Evolutionary conservation across 1,139 yeast genomes (phyloP).

Genomic region (Suhomyces taliae): DNA sequence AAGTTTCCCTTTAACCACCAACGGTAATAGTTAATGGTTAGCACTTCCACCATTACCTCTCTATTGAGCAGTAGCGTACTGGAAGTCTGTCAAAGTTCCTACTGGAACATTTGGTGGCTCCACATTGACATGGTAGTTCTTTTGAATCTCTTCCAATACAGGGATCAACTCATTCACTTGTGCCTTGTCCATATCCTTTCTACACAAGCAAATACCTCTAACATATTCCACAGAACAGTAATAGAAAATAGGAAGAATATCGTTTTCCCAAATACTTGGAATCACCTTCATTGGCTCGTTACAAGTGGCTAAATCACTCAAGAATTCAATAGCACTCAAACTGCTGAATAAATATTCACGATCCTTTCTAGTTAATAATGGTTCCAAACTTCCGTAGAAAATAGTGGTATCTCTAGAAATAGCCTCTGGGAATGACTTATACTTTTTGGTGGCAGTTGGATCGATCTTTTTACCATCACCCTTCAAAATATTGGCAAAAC

Average conservation of each 20-base stretch:
- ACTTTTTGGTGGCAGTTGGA: conserved; percentile 52
- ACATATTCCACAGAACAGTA: conserved; percentile 70
- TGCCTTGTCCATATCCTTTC: conserved; percentile 45
- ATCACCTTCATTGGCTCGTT: conserved; percentile 49
- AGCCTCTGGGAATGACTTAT: conserved; percentile 42
- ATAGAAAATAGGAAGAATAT: conserved; percentile 57
- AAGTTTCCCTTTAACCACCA: too few species aligned
- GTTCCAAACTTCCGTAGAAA: conserved; percentile 61
- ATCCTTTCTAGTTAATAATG: conserved; percentile 48
- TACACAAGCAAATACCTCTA: conserved; percentile 47
- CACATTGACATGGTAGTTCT: conserved; percentile 33
- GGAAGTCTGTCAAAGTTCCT: conserved; percentile 39
- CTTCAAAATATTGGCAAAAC: conserved; percentile 46
- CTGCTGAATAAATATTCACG: conserved; percentile 55
- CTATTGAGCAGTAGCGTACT: conserved; percentile 2
- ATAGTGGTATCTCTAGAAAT: conserved; percentile 62
- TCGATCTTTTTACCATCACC: conserved; percentile 58
- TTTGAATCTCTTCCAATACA: conserved; percentile 32
- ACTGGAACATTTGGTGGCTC: conserved; percentile 35
- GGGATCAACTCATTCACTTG: conserved; percentile 32
- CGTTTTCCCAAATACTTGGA: conserved; percentile 57
- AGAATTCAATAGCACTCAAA: conserved; percentile 60
- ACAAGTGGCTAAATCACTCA: conserved; percentile 66
- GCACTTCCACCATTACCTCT: too few species aligned
- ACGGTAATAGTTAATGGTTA: too few species aligned